Base-by-base conservation (phyloP, 176 grass and related monocot species). In the Rhipidocladum racemiflorum region DNA sequence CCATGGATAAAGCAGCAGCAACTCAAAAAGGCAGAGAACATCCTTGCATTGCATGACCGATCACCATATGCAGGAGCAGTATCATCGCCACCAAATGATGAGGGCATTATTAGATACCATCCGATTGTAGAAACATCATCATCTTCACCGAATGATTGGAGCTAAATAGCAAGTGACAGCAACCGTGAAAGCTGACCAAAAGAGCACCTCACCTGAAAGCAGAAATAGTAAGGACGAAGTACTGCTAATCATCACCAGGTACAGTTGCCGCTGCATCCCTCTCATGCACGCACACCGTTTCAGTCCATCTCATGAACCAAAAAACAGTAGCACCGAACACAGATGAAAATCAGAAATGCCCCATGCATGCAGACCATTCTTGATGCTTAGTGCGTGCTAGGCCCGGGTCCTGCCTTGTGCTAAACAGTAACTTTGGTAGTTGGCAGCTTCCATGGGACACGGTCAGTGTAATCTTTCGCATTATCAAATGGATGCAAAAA, bases 91-190 rank as follows among this genome's bases (percentile, higher is more conserved):
- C 11, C 61, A 65, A 57, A 81, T 49, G 85, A 87, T 61, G 78
- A 76, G 50, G 62, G 24, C 85, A 75, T 75, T 61, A 82, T 87
- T 53, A 68, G 72, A 40, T 40, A 46, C 18, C 43, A 23, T 81
- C 39, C 5, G 61, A 54, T 9, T 9, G 32, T 15, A 75, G 42
- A 46, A 54, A 15, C 79, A 63, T 20, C 46, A 80, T 51, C 81
- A 43, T 53, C 21, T 70, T 11, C 29, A 39, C 42, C 65, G 17
- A 78, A 78, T 76, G 50, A 76, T 76, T 87, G 71, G 51, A n/a
- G 28, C 39, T 45, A 21, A 57, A 36, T 60, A 81, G 45, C 62
- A 77, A 48, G 38, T 70, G 39, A 69, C 75, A 61, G 40, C 46
- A 53, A 39, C 81, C 14, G 1, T 64, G 69, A 64, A 59, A 81